Base-by-base conservation (phyloP, 306 rosid species). In the Boehmeria nivea region DNA sequence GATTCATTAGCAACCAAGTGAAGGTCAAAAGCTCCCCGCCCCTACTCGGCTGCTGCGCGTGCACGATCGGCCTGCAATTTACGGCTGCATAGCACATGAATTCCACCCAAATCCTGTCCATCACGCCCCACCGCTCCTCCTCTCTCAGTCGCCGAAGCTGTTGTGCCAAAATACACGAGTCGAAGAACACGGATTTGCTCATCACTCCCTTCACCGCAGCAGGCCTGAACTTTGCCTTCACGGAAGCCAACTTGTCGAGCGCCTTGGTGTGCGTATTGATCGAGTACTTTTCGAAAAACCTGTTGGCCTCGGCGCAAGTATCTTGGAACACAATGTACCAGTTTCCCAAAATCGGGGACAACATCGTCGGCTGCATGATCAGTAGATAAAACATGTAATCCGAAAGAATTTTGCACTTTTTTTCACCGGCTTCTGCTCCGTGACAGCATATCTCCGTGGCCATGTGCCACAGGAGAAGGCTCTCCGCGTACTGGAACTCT, bases 391-490 rank as follows among this genome's bases (percentile, higher is more conserved):
- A 59, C 76, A 71, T 58, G 8, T 71, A 71, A 45, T 71, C 71
- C 12, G 76, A 71, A 34, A 71, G 13, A 0, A 51, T n/a, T 25
- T 64, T 64, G 50, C 66, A 64, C 16, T 33, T 43, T 17, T 10
- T 4, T 12, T 38, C 17, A 3, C 59, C 21, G 4, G 6, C 3
- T 11, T n/a, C 6, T 23, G 27, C 16, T 1, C n/a, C 12, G 3
- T 0, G 11, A 21, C 12, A 38, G 37, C 21, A 52, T 10, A 71
- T 34, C 39, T 71, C 67, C 0, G 76, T 71, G n/a, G 71, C 76
- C 6, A 71, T n/a, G 65, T 71, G 76, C 76, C 71, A 71, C 10
- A 64, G 20, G n/a, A 71, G 67, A 58, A 64, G 67, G 26, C 71
- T 64, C 46, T 71, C 76, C 0, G 58, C 62, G 5, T 43, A 71